Conservation (phyloP, 176 grass and related monocot species). For the bread wheat (Triticum aestivum) region IWGSC_CS_RefSeq_v2.1 NC_057800.1:631567613-631568112, state of each 20-base stretch:
- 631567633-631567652: not conserved
- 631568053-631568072: not conserved
- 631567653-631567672: not conserved
- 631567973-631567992: not conserved
- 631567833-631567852: not conserved
- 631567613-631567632: not conserved
- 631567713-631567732: not conserved
- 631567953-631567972: not conserved
- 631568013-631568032: not conserved
- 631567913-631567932: not conserved
- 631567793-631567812: not conserved
- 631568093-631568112: not conserved
- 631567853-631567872: not conserved
- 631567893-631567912: not conserved
- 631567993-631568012: not conserved
- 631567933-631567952: not conserved
- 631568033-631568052: not conserved
- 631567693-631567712: not conserved
- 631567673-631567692: not conserved
- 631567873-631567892: not conserved
- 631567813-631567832: not conserved
- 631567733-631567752: not conserved
- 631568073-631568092: slow-evolving; percentile 2
- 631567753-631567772: not conserved
- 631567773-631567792: not conserved